A percentile compares a stretch with the other conserved stretches of the same genome.
Evolutionary conservation across 1,284 basidiomycete genomes (phyloP).

Genomic region (Ganoderma sp.): DNA sequence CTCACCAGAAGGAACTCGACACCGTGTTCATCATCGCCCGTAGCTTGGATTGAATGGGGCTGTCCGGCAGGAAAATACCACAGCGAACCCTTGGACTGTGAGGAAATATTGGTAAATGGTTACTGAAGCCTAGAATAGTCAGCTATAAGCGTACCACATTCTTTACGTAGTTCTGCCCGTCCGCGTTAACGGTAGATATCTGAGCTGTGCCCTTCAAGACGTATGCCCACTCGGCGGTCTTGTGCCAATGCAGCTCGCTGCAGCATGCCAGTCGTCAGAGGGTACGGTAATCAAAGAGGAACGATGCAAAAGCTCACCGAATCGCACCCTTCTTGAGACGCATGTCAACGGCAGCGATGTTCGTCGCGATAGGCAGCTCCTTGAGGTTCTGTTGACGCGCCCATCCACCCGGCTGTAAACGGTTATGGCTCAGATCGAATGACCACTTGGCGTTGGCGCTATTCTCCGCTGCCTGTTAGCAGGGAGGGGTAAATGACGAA

Average conservation of each 20-base stretch:
- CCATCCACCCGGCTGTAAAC: conserved; percentile 76
- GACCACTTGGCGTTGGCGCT: conserved; percentile 75
- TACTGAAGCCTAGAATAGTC: neutral
- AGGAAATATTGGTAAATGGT: neutral
- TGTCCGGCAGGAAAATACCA: conserved; percentile 74
- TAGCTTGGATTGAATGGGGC: conserved; percentile 64
- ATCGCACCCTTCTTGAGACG: conserved; percentile 68
- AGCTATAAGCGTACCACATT: conserved; percentile 45
- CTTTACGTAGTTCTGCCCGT: conserved; percentile 67
- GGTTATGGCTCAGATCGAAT: conserved; percentile 71
- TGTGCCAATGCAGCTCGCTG: conserved; percentile 80
- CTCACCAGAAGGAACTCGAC: conserved; percentile 73
- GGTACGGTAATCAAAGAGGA: neutral
- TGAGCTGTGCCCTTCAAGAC: conserved; percentile 68
- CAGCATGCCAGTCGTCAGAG: neutral
- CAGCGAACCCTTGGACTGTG: conserved; percentile 44
- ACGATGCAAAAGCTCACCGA: conserved; percentile 48
- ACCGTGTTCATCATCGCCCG: conserved; percentile 58
- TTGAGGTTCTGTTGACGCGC: conserved; percentile 67
- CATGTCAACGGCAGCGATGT: conserved; percentile 76
- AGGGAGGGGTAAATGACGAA: neutral
- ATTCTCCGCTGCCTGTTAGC: conserved; percentile 1
- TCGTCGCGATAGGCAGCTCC: conserved; percentile 63
- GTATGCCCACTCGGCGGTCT: conserved; percentile 74
- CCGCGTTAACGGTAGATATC: conserved; percentile 62